Percentiles rank a stretch among this genome's conserved stretches.
Conservation (phyloP, 306 rosid species). For the Pueraria montana region DNA sequence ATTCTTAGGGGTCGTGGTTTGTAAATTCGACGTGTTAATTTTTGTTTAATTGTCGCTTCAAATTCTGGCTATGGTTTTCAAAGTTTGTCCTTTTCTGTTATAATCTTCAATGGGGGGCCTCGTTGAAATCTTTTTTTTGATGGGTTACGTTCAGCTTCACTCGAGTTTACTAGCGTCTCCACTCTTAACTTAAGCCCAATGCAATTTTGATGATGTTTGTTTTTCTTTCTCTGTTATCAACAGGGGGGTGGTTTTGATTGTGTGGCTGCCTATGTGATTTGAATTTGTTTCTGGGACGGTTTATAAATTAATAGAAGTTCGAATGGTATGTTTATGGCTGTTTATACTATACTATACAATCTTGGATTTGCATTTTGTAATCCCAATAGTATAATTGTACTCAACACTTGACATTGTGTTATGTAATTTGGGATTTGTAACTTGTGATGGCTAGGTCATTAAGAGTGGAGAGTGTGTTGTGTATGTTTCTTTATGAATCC, state of each 20-base stretch:
- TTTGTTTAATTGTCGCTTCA: background rate
- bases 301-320: constrained; percentile 26
- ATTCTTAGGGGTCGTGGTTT: background rate
- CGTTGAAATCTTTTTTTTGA: background rate
- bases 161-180: constrained; percentile 3
- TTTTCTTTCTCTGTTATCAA: constrained; percentile 29
- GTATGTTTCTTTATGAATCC: constrained; percentile 4
- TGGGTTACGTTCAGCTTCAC: background rate
- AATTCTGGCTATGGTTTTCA: constrained; percentile 1
- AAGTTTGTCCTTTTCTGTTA: constrained; percentile 24
- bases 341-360: background rate
- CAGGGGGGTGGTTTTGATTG: constrained; percentile 29
- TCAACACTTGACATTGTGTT: constrained; percentile 21
- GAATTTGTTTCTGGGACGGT: constrained; percentile 23
- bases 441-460: constrained; percentile 17
- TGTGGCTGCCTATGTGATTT: constrained; percentile 5
- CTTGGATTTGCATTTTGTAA: constrained; percentile 30
- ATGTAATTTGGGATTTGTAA: constrained; percentile 31
- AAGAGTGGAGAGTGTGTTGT: background rate
- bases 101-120: background rate
- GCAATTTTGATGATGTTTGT: background rate
- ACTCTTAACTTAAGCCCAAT: constrained; percentile 31
- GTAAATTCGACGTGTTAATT: background rate
- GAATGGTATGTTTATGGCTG: background rate
- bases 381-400: constrained; percentile 11